A percentile compares a stretch with the other conserved stretches of the same genome.
phyloP scores from a whole-genome alignment of 1,284 basidiomycete species.

The Ustilago trichophora region DNA sequence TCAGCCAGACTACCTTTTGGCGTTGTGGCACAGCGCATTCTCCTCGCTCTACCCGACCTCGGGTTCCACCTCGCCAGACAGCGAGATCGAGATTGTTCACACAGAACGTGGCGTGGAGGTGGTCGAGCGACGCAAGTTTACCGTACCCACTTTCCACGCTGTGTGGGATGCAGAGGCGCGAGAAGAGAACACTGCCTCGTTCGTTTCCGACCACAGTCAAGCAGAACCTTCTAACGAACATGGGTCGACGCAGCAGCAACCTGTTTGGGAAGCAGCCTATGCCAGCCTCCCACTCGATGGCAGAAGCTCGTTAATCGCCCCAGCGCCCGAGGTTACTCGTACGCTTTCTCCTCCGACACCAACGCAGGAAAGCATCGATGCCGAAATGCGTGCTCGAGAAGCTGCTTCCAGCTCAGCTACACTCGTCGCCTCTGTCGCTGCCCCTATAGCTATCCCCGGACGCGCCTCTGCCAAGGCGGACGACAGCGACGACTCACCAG shows the following conservation, averaged over 20 bases:
- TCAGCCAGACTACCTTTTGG: constrained; percentile 77
- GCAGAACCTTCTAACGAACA: background rate
- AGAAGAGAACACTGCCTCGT: background rate
- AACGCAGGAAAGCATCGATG: constrained; percentile 34
- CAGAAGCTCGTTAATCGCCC: constrained; percentile 82
- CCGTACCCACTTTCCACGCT: constrained; percentile 76
- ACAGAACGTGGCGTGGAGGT: constrained; percentile 62
- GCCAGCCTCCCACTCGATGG: constrained; percentile 82
- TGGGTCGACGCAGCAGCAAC: too few relatives aligned
- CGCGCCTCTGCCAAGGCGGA: background rate
- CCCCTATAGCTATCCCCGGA: constrained; percentile 11
- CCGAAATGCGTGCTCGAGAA: constrained; percentile 10
- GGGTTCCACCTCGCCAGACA: constrained; percentile 54
- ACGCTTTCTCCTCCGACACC: constrained; percentile 53
- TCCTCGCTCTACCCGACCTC: constrained; percentile 80
- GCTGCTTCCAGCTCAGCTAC: background rate
- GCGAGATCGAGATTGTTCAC: constrained; percentile 51
- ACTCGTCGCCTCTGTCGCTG: too few relatives aligned
- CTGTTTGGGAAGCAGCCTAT: constrained; percentile 74
- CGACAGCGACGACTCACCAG: constrained; percentile 23
- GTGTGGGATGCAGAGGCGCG: constrained; percentile 74
- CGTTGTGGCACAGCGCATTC: constrained; percentile 90
- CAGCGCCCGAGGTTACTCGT: constrained; percentile 65
- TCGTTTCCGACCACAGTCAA: background rate
- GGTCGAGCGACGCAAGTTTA: constrained; percentile 71